Base-by-base conservation (phyloP, 2,329 filamentous ascomycete genomes). In the Albifimbria verrucaria region DNA sequence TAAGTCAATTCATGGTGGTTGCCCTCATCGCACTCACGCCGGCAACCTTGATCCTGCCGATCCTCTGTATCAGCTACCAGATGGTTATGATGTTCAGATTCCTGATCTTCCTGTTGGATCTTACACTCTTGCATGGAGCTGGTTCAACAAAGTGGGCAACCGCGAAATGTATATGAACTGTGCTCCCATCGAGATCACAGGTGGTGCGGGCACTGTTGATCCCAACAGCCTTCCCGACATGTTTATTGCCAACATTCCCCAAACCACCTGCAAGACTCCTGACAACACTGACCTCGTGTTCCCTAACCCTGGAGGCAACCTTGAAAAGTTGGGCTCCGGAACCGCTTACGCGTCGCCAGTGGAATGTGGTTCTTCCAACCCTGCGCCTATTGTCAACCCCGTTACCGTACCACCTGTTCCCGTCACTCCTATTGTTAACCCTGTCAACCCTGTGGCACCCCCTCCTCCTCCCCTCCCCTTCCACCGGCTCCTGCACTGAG, bases 81-180 rank as follows among this genome's bases (percentile, higher is more conserved):
- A 86, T 60, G 32, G 6, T n/a, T 39, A 39, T n/a, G 12, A 39
- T 15, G 5, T 39, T n/a, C 77, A 72, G 1, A 69, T 87, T 6
- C 84, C 83, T 0, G 76, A 78, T 52, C 77, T 77, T 0, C 78
- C 78, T 1, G 17, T 58, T 0, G 73, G 82, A n/a, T 55, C 59
- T 53, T 39, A 39, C 12, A 81, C 79, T 7, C 64, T 87, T 1
- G 79, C 77, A 2, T 88, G 85, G 86, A 81, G 79, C 3, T 83
- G 80, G 80, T 84, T 85, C 67, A 86, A 86, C 67, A 76, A 77
- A 54, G 59, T 82, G 23, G 84, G 85, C 2, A 86, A 86, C 62
- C 75, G 84, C 18, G 85, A 88, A 62, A 86, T 86, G 78, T 88
- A 88, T 71, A 86, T 86, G 81, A 85, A 87, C 66, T 88, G 85